These are phyloP conservation scores for Moniliophthora roreri DNA, from an alignment of 1,284 basidiomycete species.

Conservation along the genomic window DNA sequence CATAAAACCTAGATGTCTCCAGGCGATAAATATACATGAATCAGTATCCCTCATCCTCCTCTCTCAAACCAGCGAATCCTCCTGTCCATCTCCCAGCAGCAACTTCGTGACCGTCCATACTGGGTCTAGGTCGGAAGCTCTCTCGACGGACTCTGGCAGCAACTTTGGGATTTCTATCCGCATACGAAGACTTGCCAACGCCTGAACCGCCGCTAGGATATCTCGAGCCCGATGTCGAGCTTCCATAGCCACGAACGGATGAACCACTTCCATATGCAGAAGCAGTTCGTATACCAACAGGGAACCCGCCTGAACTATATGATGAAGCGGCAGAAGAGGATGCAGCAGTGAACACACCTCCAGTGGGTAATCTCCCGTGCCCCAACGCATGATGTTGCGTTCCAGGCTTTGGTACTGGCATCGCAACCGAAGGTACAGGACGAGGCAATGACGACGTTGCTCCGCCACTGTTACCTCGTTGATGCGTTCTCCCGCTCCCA, in stretches of 20 bases:
- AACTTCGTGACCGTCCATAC: conserved; percentile 43
- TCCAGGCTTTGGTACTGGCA: conserved; percentile 47
- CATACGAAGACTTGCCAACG: conserved; percentile 25
- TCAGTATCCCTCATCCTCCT: conserved; percentile 31
- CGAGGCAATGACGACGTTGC: conserved; percentile 34
- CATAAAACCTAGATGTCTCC: neutral
- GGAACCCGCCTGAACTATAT: conserved; percentile 23
- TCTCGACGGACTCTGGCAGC: conserved; percentile 55
- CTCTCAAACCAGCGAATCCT: conserved; percentile 28
- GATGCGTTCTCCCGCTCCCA: conserved; percentile 26
- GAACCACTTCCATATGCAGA: conserved; percentile 9
- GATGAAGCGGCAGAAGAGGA: conserved; percentile 17
- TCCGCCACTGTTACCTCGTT: conserved; percentile 23
- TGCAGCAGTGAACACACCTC: conserved; percentile 19
- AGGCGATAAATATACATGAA: conserved; percentile 4
- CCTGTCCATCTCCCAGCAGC: conserved; percentile 6
- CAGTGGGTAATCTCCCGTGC: conserved; percentile 44
- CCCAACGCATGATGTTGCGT: conserved; percentile 51
- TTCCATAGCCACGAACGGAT: conserved; percentile 1
- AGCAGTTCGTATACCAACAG: conserved; percentile 17
- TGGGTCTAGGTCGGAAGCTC: conserved; percentile 77
- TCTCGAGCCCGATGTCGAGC: conserved; percentile 6
- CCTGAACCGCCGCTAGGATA: conserved; percentile 17
- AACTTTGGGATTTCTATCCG: conserved; percentile 38
- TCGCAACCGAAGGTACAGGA: conserved; percentile 30